A percentile compares a stretch with the other conserved stretches of the same genome.
Evolutionary conservation across 805 yeast genomes (phyloP).

Genomic region (Ogataea ganodermae): DNA sequence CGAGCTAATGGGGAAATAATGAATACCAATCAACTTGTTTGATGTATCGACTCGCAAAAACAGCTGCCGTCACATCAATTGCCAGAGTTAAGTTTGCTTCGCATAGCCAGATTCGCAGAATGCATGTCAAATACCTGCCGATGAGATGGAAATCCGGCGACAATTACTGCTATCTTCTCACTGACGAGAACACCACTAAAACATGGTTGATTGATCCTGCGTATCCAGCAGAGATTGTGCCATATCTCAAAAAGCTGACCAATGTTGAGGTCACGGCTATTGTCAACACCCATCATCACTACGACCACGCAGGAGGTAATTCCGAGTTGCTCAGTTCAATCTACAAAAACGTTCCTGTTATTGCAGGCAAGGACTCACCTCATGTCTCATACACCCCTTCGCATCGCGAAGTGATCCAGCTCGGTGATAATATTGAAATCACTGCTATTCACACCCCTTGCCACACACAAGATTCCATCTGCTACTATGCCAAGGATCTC

Average conservation of each 20-base stretch:
- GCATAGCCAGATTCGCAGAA: slow-evolving; percentile 40
- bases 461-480: slow-evolving; percentile 95
- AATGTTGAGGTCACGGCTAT: slow-evolving; percentile 64
- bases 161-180: slow-evolving; percentile 81
- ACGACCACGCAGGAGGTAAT: slow-evolving; percentile 93
- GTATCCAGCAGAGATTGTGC: slow-evolving; percentile 68
- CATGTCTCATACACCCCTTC: slow-evolving; percentile 69
- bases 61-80: neutral
- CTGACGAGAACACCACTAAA: slow-evolving; percentile 63
- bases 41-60: neutral
- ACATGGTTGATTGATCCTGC: slow-evolving; percentile 95
- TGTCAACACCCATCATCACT: slow-evolving; percentile 95
- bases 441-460: slow-evolving; percentile 95
- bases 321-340: slow-evolving; percentile 32
- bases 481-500: slow-evolving; percentile 75
- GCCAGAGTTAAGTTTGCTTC: neutral
- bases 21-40: neutral
- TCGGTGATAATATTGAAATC: slow-evolving; percentile 66
- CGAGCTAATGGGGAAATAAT: neutral
- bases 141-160: slow-evolving; percentile 97
- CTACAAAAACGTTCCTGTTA: slow-evolving; percentile 57
- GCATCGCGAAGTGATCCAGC: slow-evolving; percentile 57
- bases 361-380: slow-evolving; percentile 85
- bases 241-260: slow-evolving; percentile 37
- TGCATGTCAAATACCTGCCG: slow-evolving; percentile 82